Evolutionary conservation across 106 monocot species (phyloP).

Genomic region (Apostasia shenzhenica): DNA sequence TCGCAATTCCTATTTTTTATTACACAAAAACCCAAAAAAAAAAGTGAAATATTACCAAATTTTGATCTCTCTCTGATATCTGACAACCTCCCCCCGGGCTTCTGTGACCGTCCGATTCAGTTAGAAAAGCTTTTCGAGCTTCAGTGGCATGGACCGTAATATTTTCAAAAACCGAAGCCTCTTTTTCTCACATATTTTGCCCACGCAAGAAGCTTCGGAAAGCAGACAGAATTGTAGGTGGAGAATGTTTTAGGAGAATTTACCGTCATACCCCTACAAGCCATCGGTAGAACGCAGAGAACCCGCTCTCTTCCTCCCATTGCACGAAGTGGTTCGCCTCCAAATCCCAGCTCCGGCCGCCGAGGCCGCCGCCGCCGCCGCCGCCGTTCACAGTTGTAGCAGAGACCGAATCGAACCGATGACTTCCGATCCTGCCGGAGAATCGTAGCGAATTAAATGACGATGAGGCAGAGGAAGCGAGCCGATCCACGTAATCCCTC

Average conservation of each 20-base stretch:
- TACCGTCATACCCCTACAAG: slow-evolving; percentile 20
- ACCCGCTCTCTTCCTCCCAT: slow-evolving; percentile 34
- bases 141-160: too few species aligned
- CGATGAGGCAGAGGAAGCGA: slow-evolving; percentile 51
- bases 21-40: too few species aligned
- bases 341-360: slow-evolving; percentile 12
- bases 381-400: not conserved
- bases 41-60: too few species aligned
- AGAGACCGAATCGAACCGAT: slow-evolving; percentile 5
- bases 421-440: slow-evolving; percentile 21
- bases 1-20: too few species aligned
- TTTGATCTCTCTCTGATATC: too few species aligned
- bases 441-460: slow-evolving; percentile 40
- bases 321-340: slow-evolving; percentile 14
- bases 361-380: not conserved
- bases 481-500: slow-evolving; percentile 42
- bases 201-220: slow-evolving; percentile 1
- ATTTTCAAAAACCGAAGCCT: too few species aligned
- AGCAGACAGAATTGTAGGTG: not conserved
- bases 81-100: too few species aligned
- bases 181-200: too few species aligned
- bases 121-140: too few species aligned
- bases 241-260: not conserved
- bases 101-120: too few species aligned
- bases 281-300: slow-evolving; percentile 21